These are phyloP conservation scores for Dactylis glomerata DNA, from an alignment of 176 grass and related monocot species.

Conservation along the genomic window DNA sequence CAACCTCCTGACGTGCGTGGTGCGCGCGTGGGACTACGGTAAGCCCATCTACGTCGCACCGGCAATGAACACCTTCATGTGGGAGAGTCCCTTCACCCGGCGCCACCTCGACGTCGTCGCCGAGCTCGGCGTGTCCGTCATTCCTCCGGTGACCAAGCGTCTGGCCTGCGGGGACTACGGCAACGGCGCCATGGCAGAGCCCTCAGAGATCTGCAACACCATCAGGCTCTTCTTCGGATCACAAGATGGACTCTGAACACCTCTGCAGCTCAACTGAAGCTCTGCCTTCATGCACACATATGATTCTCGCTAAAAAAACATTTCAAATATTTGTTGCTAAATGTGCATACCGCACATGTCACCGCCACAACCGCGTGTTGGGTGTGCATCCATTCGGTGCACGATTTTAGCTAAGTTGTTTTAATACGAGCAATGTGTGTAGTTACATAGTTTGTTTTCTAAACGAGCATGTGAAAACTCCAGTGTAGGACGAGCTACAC, in stretches of 20 bases:
- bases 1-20: constrained; percentile 81
- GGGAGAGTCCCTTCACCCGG: constrained; percentile 71
- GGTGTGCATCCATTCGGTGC: too few relatives aligned
- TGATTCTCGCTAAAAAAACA: not conserved
- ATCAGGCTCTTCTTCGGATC: constrained; percentile 41
- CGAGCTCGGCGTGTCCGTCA: constrained; percentile 51
- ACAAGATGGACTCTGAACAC: not conserved
- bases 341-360: not conserved
- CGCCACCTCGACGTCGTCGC: constrained; percentile 46
- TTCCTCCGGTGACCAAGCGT: constrained; percentile 57
- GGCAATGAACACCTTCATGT: constrained; percentile 89
- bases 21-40: constrained; percentile 75
- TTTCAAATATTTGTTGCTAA: not conserved
- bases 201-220: constrained; percentile 44
- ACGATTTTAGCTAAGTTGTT: not conserved
- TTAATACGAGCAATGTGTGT: too few relatives aligned
- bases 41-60: constrained; percentile 76
- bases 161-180: constrained; percentile 74
- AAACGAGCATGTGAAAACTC: not conserved
- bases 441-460: not conserved
- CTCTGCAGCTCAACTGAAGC: not conserved
- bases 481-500: too few relatives aligned
- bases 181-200: constrained; percentile 69
- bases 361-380: not conserved
- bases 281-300: not conserved